Base-by-base conservation (phyloP, 306 rosid species). In the Trifolium dubium region DNA sequence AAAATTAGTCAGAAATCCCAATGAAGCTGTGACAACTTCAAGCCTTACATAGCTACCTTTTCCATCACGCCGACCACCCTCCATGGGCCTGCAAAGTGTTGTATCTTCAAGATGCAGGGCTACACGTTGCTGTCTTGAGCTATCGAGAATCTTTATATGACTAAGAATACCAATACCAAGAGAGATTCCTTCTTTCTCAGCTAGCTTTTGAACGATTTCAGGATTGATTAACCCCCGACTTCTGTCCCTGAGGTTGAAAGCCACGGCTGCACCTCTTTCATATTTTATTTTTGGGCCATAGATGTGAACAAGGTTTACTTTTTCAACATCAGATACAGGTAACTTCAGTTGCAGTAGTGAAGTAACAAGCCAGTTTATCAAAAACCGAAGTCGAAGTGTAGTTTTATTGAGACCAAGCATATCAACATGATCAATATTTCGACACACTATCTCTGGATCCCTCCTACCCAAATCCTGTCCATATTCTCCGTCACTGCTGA, bases 201-300 rank as follows among this genome's bases (percentile, higher is more conserved):
- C 98, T 53, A 93, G 87, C 89, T 89, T 91, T 82, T 87, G 96
- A 79, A 93, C 98, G 70, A 86, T 80, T 80, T 93, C 98, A 50
- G 98, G 98, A 69, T 79, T 83, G 80, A 93, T 87, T 56, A 89
- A 80, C 44, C 89, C 96, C 76, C 82, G 71, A 44, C 78, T 87
- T 80, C 82, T 76, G 79, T 88, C 94, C 77, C 92, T 89, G 69
- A 93, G 67, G 64, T 93, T 93, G 87, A 93, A 93, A 66, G 98
- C 98, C 64, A 93, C 92, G 18, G 98, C 94, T 17, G 97, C 97
- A 66, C 98, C 98, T 70, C 98, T 85, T 81, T 93, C 98, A 28
- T 93, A 93, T 80, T 93, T 93, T 60, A 93, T 91, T 71, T 93
- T 93, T 3, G 98, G 98, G 23, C 98, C 98, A 69, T 93, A 93